These are phyloP conservation scores for Trichoderma sp. DNA, from an alignment of 2,329 filamentous ascomycete species.

Conservation along the genomic window DNA sequence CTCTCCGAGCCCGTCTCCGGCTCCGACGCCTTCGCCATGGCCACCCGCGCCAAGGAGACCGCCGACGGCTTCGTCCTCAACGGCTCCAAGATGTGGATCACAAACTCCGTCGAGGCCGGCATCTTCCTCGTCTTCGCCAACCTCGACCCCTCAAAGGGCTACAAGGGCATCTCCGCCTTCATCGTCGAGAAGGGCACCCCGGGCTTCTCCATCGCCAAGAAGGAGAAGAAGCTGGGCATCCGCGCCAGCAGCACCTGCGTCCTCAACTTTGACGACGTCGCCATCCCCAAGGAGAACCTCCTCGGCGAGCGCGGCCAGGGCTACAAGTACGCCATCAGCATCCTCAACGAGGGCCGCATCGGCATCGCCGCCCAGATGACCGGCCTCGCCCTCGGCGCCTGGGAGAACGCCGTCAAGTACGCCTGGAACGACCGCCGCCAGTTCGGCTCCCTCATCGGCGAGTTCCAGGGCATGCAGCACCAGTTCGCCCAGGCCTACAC, in stretches of 20 bases:
- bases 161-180: constrained; percentile 96
- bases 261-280: constrained; percentile 94
- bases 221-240: constrained; percentile 99
- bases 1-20: constrained; percentile 89
- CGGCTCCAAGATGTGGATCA: constrained; percentile 99
- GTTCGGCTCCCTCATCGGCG: constrained; percentile 88
- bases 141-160: constrained; percentile 84
- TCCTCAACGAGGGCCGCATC: constrained; percentile 95
- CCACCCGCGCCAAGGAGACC: constrained; percentile 84
- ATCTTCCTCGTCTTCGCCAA: constrained; percentile 99
- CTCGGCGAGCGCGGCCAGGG: constrained; percentile 86
- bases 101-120: constrained; percentile 88
- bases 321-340: constrained; percentile 94
- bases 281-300: constrained; percentile 82
- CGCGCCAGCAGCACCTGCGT: constrained; percentile 94
- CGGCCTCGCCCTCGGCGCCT: constrained; percentile 87
- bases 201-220: constrained; percentile 95
- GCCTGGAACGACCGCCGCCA: constrained; percentile 98
- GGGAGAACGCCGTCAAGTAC: constrained; percentile 88
- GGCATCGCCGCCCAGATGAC: constrained; percentile 99
- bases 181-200: constrained; percentile 85
- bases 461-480: constrained; percentile 99
- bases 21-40: constrained; percentile 92
- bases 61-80: constrained; percentile 79
- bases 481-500: constrained; percentile 95